Evolutionary conservation across 2,329 filamentous ascomycete species (phyloP).

Genomic region (Phyllachora maydis): DNA sequence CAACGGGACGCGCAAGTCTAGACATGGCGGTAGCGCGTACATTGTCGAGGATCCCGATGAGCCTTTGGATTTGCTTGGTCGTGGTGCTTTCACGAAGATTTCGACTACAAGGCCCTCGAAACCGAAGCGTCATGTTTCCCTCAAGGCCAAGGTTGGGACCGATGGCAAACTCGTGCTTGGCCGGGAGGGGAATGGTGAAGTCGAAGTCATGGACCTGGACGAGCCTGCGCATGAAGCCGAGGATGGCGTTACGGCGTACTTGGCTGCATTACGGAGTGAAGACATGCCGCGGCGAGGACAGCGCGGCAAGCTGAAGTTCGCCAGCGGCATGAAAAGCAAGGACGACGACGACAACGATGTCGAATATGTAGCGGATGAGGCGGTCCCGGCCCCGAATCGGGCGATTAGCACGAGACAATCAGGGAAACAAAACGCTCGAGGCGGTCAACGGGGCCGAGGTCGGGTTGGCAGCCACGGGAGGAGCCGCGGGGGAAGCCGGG

Average conservation of each 20-base stretch:
- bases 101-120: slow-evolving; percentile 70
- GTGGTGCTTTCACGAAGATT: slow-evolving; percentile 76
- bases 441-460: no score
- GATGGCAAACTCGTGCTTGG: slow-evolving; percentile 70
- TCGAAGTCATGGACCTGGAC: slow-evolving; percentile 18
- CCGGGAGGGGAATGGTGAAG: slow-evolving; percentile 40
- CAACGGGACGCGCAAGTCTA: no score
- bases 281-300: slow-evolving; percentile 43
- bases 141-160: slow-evolving; percentile 47
- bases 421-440: no score
- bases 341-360: slow-evolving; percentile 30
- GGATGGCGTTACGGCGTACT: slow-evolving; percentile 46
- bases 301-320: slow-evolving; percentile 51
- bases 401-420: no score
- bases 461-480: no score
- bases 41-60: slow-evolving; percentile 92
- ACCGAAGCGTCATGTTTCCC: slow-evolving; percentile 34
- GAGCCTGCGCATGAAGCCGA: no score
- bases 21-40: slow-evolving; percentile 52
- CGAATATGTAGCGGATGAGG: no score
- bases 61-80: slow-evolving; percentile 81
- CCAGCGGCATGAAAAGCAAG: slow-evolving; percentile 28
- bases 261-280: slow-evolving; percentile 46
- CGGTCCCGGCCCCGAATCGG: no score
- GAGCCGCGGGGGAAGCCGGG: no score